Evolutionary conservation across 2,329 filamentous ascomycete species (phyloP), one percentile per base, ranked within the genome.

Genomic region (Colletotrichum eleusines): DNA sequence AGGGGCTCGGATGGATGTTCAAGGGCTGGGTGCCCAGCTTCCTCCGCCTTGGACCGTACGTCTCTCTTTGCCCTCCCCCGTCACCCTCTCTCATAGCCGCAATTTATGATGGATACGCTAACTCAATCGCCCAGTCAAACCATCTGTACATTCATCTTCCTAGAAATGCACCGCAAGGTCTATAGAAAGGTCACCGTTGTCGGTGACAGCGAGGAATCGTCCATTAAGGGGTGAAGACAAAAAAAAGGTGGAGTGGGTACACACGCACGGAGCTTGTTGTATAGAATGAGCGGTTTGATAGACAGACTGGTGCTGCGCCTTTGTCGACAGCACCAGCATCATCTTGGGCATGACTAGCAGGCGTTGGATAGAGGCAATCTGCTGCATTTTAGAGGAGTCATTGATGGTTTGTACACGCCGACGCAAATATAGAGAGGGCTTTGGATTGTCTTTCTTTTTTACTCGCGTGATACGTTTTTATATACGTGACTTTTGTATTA

Each of bases 1-100:
- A 97, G 77, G 94, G 94, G 1, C 79, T 93, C 60, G 82, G 86
- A 54, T 97, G 94, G 94, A 91, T 95, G 87, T 97, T 97, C 82
- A 93, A 93, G 80, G 94, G 94, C 72, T 97, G 94, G 93, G 90
- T 95, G 57, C 94, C 94, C n/a, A 90, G 88, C 75, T 91, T 91
- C 77, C 83, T 91, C 73, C 82, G 90, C 70, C 81, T 92, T 60
- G 89, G 89, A 76, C 89, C 89, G 85, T 89, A 81, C 82, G 87
- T 86, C 40, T 44, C 26, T 48, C 42, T 53, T 38, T 46, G 64
- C 55, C 40, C 42, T 2, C 58, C 23, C 12, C 23, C 28, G 18
- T 35, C 28, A n/a, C 50, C 6, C 20, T 35, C 46, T 33, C 51
- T 35, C 31, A 11, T 23, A 33, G 11, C 28, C 28, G 9, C 12